phyloP scores from a whole-genome alignment of 352 stramenopile species.

The Bremia lactucae region DNA sequence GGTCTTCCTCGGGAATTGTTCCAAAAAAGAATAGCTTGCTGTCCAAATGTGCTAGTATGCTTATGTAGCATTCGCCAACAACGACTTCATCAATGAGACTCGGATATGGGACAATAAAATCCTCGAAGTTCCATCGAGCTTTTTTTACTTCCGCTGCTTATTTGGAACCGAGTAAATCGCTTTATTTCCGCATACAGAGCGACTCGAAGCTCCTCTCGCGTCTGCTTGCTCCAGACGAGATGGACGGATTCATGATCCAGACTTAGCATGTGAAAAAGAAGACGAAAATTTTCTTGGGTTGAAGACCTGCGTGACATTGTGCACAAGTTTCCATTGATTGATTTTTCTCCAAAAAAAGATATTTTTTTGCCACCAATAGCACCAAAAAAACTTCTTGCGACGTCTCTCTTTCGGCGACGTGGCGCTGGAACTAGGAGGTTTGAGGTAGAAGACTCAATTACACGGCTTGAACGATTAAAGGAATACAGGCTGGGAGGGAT shows the following conservation, averaged over 20 bases:
- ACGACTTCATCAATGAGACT: slow-evolving; percentile 80
- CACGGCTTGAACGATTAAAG: slow-evolving; percentile 7
- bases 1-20: slow-evolving; percentile 35
- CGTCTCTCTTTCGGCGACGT: slow-evolving; percentile 58
- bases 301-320: slow-evolving; percentile 17
- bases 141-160: slow-evolving; percentile 48
- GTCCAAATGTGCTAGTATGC: slow-evolving; percentile 38
- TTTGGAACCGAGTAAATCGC: slow-evolving; percentile 65
- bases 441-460: slow-evolving; percentile 8
- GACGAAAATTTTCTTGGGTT: slow-evolving; percentile 86
- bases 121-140: slow-evolving; percentile 93
- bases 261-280: slow-evolving; percentile 91
- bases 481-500: slow-evolving; percentile 4
- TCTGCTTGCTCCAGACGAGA: slow-evolving; percentile 90
- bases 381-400: slow-evolving; percentile 41
- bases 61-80: slow-evolving; percentile 87
- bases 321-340: slow-evolving; percentile 8
- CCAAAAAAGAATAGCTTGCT: slow-evolving; percentile 42
- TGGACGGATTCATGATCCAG: slow-evolving; percentile 87
- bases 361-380: slow-evolving; percentile 15
- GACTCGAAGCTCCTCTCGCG: slow-evolving; percentile 79
- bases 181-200: slow-evolving; percentile 82
- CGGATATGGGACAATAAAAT: slow-evolving; percentile 88
- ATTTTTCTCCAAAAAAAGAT: slow-evolving; percentile 4
- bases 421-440: slow-evolving; percentile 2